Evolutionary conservation across 164 flowering plant genomes (phyloP).

Genomic region (Brasenia schreberi): DNA sequence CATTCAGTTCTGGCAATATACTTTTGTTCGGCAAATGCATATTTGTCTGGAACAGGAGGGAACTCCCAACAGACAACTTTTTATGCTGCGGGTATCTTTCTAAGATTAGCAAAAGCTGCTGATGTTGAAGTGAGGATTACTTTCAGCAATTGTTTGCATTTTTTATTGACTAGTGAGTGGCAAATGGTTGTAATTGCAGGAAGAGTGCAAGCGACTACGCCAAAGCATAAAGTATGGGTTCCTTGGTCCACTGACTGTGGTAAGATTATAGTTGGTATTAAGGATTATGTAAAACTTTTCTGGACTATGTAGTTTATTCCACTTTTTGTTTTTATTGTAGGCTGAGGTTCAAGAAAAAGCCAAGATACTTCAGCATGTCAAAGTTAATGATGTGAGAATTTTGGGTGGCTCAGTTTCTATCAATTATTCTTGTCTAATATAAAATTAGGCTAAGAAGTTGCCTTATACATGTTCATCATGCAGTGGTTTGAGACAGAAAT

Average conservation of each 20-base stretch:
- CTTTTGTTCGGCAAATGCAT: no score
- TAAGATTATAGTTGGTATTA: conserved; percentile 15
- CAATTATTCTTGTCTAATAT: not conserved
- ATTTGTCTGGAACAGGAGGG: no score
- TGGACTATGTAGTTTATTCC: not conserved
- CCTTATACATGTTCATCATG: conserved; percentile 6
- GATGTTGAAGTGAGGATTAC: no score
- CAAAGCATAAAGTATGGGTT: conserved; percentile 96
- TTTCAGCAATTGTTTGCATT: no score
- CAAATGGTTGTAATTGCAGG: conserved; percentile 24
- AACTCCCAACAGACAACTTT: no score
- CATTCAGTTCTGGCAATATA: no score
- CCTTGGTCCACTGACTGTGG: conserved; percentile 75
- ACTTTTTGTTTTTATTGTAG: conserved; percentile 21
- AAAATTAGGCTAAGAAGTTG: not conserved
- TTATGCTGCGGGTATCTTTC: no score
- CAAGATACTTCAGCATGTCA: conserved; percentile 55
- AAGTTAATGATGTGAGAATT: conserved; percentile 81
- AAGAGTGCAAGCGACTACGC: conserved; percentile 86
- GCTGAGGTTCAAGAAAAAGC: conserved; percentile 89
- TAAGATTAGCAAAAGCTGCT: no score
- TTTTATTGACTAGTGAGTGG: no score
- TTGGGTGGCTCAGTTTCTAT: not conserved
- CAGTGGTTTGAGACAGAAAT: conserved; percentile 88
- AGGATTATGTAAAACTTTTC: no score